These are phyloP conservation scores for Yamadazyma conglobata DNA, from an alignment of 1,139 yeast genomes.

Conservation along the genomic window DNA sequence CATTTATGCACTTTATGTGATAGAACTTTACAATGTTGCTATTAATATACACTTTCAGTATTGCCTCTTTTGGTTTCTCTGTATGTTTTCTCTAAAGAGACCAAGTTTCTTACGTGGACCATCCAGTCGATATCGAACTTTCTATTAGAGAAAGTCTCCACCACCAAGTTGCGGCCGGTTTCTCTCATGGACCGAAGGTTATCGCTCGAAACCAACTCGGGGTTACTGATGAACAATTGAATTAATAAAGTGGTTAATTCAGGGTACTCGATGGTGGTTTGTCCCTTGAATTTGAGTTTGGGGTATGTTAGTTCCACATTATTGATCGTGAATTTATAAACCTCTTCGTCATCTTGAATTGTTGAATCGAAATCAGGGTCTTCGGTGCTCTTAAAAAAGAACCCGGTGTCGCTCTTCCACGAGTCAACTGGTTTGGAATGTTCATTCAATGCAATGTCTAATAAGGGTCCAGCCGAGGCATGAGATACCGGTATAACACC, in stretches of 20 bases:
- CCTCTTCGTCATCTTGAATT: constrained; percentile 12
- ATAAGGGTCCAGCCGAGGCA: constrained; percentile 87
- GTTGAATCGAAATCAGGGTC: constrained; percentile 59
- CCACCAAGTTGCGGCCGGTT: constrained; percentile 51
- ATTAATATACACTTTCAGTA: constrained; percentile 39
- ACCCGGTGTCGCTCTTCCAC: constrained; percentile 57
- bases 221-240: constrained; percentile 41
- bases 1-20: no score
- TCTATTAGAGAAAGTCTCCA: constrained; percentile 65
- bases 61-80: constrained; percentile 35
- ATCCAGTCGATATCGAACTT: constrained; percentile 63
- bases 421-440: constrained; percentile 14
- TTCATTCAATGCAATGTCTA: constrained; percentile 64
- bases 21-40: no score
- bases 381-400: constrained; percentile 59
- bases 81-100: constrained; percentile 34
- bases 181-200: constrained; percentile 44
- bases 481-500: constrained; percentile 89
- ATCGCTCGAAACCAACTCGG: constrained; percentile 30
- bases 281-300: constrained; percentile 8
- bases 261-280: constrained; percentile 28
- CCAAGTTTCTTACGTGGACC: constrained; percentile 35
- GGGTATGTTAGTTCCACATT: not conserved
- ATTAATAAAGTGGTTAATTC: constrained; percentile 33
- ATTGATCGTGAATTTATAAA: not conserved